phyloP scores from a whole-genome alignment of 2,329 filamentous ascomycete species.

The Aspergillus neotritici region DNA sequence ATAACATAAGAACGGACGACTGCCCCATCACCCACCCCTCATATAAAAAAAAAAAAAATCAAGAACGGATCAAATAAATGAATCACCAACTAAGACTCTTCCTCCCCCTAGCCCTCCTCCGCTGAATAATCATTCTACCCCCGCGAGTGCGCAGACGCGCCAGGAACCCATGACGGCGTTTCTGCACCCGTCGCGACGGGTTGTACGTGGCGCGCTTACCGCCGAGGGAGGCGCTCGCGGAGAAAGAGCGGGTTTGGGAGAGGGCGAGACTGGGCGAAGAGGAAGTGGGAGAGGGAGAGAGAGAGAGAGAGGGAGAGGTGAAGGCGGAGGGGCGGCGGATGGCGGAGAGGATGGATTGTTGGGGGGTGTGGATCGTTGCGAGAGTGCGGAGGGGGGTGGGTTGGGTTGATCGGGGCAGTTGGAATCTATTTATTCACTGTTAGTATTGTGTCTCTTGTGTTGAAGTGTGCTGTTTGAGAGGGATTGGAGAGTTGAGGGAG shows the following conservation, averaged over 20 bases:
- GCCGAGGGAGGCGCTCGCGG: slow-evolving; percentile 38
- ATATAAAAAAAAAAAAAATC: slow-evolving; percentile 3
- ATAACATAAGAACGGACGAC: neutral
- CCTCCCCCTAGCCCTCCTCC: slow-evolving; percentile 51
- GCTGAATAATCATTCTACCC: slow-evolving; percentile 50
- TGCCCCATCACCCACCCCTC: neutral
- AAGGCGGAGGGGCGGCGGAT: slow-evolving; percentile 5
- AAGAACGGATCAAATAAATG: neutral
- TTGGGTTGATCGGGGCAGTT: neutral
- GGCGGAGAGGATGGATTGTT: slow-evolving; percentile 5
- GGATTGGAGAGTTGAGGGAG: slow-evolving; percentile 15
- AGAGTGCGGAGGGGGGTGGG: neutral
- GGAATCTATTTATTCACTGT: neutral
- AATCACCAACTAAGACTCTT: slow-evolving; percentile 47
- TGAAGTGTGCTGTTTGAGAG: neutral
- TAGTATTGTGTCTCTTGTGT: no score
- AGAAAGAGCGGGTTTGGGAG: slow-evolving; percentile 36
- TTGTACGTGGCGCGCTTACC: slow-evolving; percentile 52
- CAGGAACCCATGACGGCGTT: slow-evolving; percentile 58
- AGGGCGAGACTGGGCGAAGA: slow-evolving; percentile 19
- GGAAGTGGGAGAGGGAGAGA: slow-evolving; percentile 10
- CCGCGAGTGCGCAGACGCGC: slow-evolving; percentile 48
- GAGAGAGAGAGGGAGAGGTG: slow-evolving; percentile 8
- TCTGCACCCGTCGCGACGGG: slow-evolving; percentile 55
- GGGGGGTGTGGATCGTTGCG: slow-evolving; percentile 3